Conservation (phyloP, 306 rosid genomes). For the Cicer judaicum region DNA sequence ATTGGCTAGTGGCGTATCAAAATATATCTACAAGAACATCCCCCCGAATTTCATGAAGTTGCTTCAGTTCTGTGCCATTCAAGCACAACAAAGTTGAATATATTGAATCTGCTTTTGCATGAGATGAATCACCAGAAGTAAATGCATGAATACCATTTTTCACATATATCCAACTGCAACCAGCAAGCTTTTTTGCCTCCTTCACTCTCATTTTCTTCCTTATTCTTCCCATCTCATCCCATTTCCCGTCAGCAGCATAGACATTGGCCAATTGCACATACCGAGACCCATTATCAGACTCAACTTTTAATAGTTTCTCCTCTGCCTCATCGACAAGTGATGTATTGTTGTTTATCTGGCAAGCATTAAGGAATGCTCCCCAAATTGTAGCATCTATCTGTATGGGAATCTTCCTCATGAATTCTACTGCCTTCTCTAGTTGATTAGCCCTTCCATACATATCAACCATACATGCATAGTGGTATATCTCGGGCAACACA, state of each 20-base stretch:
- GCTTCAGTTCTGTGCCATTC: slow-evolving; percentile 50
- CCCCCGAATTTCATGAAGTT: slow-evolving; percentile 45
- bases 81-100: slow-evolving; percentile 59
- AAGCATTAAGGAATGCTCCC: slow-evolving; percentile 81
- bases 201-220: slow-evolving; percentile 80
- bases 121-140: slow-evolving; percentile 68
- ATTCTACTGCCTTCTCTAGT: slow-evolving; percentile 62
- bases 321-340: slow-evolving; percentile 63
- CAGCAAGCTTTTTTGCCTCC: slow-evolving; percentile 69
- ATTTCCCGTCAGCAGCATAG: slow-evolving; percentile 75
- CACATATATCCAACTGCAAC: slow-evolving; percentile 81
- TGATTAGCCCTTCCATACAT: slow-evolving; percentile 76
- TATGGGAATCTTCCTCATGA: slow-evolving; percentile 63
- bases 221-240: slow-evolving; percentile 85
- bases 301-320: slow-evolving; percentile 52
- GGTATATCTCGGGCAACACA: slow-evolving; percentile 62
- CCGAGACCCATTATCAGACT: slow-evolving; percentile 62
- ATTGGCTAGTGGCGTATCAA: slow-evolving; percentile 38
- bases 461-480: slow-evolving; percentile 87
- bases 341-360: slow-evolving; percentile 60
- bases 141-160: slow-evolving; percentile 67
- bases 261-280: slow-evolving; percentile 80
- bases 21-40: slow-evolving; percentile 33
- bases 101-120: slow-evolving; percentile 58
- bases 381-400: slow-evolving; percentile 60